Evolutionary conservation across 2,329 filamentous ascomycete species (phyloP).

Genomic region (Alternaria solani): DNA sequence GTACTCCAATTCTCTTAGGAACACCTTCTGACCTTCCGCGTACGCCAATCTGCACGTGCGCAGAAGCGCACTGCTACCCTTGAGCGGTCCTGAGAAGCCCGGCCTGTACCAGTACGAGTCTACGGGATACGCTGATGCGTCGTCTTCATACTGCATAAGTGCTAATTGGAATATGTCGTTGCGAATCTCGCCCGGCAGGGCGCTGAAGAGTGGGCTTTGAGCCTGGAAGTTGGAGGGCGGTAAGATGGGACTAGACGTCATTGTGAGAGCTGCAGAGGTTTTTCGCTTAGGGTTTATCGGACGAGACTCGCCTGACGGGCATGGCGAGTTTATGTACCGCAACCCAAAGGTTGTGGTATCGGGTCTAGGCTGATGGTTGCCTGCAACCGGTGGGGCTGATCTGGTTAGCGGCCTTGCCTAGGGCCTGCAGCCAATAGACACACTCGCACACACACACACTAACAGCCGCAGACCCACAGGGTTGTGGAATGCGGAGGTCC

Average conservation of each 20-base stretch:
- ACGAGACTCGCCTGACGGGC: neutral
- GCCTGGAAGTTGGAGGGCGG: conserved; percentile 9
- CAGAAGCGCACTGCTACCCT: conserved; percentile 15
- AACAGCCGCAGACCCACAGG: neutral
- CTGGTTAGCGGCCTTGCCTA: neutral
- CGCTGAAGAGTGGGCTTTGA: conserved; percentile 15
- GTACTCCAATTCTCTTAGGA: conserved; percentile 12
- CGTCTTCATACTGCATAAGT: conserved; percentile 17
- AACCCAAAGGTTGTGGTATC: neutral
- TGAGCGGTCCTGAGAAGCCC: conserved; percentile 13
- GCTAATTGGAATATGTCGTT: conserved; percentile 16
- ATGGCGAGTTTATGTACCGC: neutral
- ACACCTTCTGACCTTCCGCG: conserved; percentile 16
- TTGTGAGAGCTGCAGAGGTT: neutral
- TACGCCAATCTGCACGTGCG: conserved; percentile 17
- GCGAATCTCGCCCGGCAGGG: conserved; percentile 16
- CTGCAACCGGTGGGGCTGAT: neutral
- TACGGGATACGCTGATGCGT: conserved; percentile 11
- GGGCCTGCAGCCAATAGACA: neutral
- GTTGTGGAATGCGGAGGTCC: neutral
- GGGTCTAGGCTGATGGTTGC: conserved; percentile 2
- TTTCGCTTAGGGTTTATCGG: neutral
- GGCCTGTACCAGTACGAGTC: conserved; percentile 20
- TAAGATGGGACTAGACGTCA: conserved; percentile 2
- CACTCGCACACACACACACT: neutral